Base-by-base conservation (phyloP, 805 yeast genomes). In the Metschnikowia dekortorum region DNA sequence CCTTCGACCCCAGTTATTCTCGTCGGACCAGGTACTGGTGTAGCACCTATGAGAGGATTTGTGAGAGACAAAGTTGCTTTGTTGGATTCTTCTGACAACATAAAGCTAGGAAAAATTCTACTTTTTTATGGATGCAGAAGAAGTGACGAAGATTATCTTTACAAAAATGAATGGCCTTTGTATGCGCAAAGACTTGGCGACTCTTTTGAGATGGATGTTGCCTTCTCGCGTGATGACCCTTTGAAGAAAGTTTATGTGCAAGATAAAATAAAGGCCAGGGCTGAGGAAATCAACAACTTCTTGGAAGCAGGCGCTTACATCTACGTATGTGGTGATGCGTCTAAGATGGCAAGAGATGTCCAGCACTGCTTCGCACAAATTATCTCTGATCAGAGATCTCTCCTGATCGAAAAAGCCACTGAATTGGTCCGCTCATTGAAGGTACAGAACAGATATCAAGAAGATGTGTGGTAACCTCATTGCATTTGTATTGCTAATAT, bases 11-110 rank as follows among this genome's bases (percentile, higher is more conserved):
- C 98, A 14, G 78, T 92, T 22, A 89, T 92, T 61, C 81, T 91
- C 86, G 79, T 92, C 62, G 99, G 99, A 30, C 98, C 99, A 42
- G 99, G 99, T 57, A 94, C 99, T 3, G 99, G 99, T 68, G 92
- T 92, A 46, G 98, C 99, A 8, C 99, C 99, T 54, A 89, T 94
- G 76, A 84, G 99, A 73, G 99, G 96, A 3, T 92, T 92, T 59
- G 70, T 92, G 35, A 84, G 95, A 73, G 99, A 92, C 66, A 85
- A 91, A 62, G 87, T 84, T n/a, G 57, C 81, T 68, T 50, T 67
- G 67, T 48, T 79, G 74, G 53, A 62, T 44, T 58, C 62, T 35
- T 59, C 54, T 58, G 56, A 51, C 40, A 39, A 59, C 40, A 53
- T 54, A 10, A 61, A 58, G 9, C 70, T 88, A 43, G 98, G 97